Evolutionary conservation across 2,329 filamentous ascomycete species (phyloP).

Genomic region (Metarhizium robertsii): DNA sequence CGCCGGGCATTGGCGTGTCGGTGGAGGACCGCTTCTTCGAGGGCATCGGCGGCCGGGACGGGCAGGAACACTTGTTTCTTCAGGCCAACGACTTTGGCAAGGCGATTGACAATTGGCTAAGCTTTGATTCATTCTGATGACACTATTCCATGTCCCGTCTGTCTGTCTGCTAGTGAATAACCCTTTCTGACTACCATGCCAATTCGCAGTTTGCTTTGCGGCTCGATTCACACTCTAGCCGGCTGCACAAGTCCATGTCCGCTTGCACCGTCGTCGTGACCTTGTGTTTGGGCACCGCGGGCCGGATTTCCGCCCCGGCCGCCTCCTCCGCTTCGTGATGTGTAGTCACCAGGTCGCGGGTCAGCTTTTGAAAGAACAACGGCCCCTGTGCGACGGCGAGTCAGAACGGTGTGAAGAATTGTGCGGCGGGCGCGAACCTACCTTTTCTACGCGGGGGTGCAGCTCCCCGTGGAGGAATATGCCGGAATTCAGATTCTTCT

Average conservation of each 20-base stretch:
- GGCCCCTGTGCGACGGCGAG: constrained; percentile 20
- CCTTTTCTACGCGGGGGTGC: constrained; percentile 42
- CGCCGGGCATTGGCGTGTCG: constrained; percentile 3
- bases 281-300: constrained; percentile 10
- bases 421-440: background rate
- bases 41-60: constrained; percentile 10
- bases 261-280: constrained; percentile 14
- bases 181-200: constrained; percentile 10
- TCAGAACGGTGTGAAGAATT: background rate
- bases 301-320: constrained; percentile 20
- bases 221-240: constrained; percentile 11
- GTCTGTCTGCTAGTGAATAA: background rate
- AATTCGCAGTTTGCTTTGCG: constrained; percentile 8
- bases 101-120: constrained; percentile 26
- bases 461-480: constrained; percentile 42
- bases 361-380: constrained; percentile 29
- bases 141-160: background rate
- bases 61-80: constrained; percentile 20
- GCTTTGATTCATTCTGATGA: constrained; percentile 7
- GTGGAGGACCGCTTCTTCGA: constrained; percentile 13
- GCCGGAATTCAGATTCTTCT: constrained; percentile 39
- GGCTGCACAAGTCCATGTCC: constrained; percentile 17
- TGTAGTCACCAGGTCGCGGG: constrained; percentile 16
- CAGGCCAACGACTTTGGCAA: constrained; percentile 24
- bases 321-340: constrained; percentile 17